phyloP scores from a whole-genome alignment of 495 filamentous ascomycete species.

The Aspergillus cavernicola region DNA sequence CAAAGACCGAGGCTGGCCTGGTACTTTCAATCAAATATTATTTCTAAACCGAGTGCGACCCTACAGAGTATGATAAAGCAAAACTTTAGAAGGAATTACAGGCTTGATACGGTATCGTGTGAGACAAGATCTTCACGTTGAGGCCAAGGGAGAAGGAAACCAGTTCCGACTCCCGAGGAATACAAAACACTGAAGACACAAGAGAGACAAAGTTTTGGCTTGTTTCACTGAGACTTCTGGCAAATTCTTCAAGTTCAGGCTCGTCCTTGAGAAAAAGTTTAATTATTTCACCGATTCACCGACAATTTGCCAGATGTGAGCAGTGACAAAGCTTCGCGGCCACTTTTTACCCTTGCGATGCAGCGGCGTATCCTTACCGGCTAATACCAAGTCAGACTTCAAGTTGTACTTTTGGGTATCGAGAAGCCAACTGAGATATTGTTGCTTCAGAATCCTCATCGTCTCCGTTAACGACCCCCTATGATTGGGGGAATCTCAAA shows the following conservation, averaged over 20 bases:
- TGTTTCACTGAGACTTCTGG: no score
- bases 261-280: constrained; percentile 3
- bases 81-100: background rate
- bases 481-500: background rate
- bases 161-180: no score
- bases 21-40: background rate
- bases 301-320: constrained; percentile 1
- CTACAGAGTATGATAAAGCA: background rate
- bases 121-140: no score
- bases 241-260: background rate
- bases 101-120: background rate
- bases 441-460: background rate
- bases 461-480: background rate
- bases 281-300: constrained; percentile 11
- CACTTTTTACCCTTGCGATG: constrained; percentile 1
- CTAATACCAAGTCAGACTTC: background rate
- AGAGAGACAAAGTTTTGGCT: no score
- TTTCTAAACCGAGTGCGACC: background rate
- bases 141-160: no score
- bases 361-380: no score
- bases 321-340: constrained; percentile 4
- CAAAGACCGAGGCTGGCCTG: background rate
- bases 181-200: no score
- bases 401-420: background rate
- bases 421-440: background rate